These are phyloP conservation scores for Skeletonema potamos DNA, from an alignment of 108 stramenopile genomes.

Conservation along the genomic window DNA sequence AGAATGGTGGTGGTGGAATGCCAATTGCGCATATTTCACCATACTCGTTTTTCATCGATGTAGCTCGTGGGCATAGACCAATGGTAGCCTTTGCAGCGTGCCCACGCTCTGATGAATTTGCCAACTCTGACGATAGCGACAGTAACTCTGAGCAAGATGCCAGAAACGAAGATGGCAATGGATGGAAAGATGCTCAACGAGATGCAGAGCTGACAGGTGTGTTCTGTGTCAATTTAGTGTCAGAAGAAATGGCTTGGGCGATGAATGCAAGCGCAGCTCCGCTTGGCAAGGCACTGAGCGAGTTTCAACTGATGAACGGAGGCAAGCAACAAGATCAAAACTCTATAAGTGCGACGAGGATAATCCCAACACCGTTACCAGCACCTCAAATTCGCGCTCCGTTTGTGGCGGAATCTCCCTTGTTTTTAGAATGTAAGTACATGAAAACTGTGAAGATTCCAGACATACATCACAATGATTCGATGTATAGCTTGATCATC, in stretches of 20 bases:
- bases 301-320: constrained; percentile 18
- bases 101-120: constrained; percentile 23
- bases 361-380: constrained; percentile 9
- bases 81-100: constrained; percentile 37
- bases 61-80: constrained; percentile 24
- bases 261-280: constrained; percentile 36
- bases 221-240: constrained; percentile 32
- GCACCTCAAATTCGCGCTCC: constrained; percentile 22
- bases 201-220: constrained; percentile 28
- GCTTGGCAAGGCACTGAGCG: constrained; percentile 25
- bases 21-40: constrained; percentile 35
- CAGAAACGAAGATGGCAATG: neutral
- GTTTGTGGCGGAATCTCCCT: constrained; percentile 9
- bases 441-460: constrained; percentile 25
- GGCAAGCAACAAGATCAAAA: neutral
- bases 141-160: neutral
- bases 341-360: neutral
- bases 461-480: constrained; percentile 11
- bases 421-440: constrained; percentile 26
- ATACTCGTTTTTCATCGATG: constrained; percentile 32
- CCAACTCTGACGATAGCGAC: constrained; percentile 13
- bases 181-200: constrained; percentile 29
- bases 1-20: neutral
- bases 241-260: constrained; percentile 22
- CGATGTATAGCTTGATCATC: constrained; percentile 29